Conservation (phyloP, 2,329 filamentous ascomycete species). For the Hypoxylon rubiginosum region DNA sequence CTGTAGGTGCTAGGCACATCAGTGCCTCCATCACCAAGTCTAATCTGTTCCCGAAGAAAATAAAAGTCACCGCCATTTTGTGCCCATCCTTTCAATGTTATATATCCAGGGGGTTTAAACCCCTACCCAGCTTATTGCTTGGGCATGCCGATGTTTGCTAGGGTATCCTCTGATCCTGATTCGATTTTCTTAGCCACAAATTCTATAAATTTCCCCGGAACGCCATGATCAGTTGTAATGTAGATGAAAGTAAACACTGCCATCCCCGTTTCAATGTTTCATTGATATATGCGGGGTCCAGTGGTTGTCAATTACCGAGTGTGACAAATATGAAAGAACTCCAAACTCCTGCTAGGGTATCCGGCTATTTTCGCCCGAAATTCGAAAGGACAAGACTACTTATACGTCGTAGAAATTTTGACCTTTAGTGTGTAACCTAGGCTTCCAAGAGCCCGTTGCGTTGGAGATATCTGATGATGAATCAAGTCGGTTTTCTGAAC, state of each 20-base stretch:
- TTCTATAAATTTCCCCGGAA: conserved; percentile 21
- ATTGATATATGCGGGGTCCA: conserved; percentile 26
- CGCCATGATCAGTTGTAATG: conserved; percentile 28
- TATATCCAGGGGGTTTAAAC: conserved; percentile 25
- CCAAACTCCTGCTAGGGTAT: conserved; percentile 37
- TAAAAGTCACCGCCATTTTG: conserved; percentile 3
- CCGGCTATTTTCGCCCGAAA: conserved; percentile 27
- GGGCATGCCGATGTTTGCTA: conserved; percentile 15
- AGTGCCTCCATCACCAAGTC: conserved; percentile 17
- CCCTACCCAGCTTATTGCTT: conserved; percentile 19
- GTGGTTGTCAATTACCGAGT: conserved; percentile 27
- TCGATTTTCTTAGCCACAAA: conserved; percentile 19
- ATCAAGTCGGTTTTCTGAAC: conserved; percentile 59
- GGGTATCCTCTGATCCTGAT: conserved; percentile 15
- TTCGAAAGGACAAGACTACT: conserved; percentile 24
- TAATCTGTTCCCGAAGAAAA: conserved; percentile 18
- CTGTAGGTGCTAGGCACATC: conserved; percentile 3
- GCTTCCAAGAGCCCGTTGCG: neutral
- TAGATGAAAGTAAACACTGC: conserved; percentile 28
- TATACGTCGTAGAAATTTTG: conserved; percentile 19
- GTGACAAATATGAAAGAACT: conserved; percentile 25
- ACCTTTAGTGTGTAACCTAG: conserved; percentile 23
- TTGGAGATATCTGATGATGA: neutral
- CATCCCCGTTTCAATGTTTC: conserved; percentile 15
- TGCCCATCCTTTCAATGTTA: conserved; percentile 7